Conservation (phyloP, 2,329 filamentous ascomycete species). For the Sphaerulina vaccinii region DNA sequence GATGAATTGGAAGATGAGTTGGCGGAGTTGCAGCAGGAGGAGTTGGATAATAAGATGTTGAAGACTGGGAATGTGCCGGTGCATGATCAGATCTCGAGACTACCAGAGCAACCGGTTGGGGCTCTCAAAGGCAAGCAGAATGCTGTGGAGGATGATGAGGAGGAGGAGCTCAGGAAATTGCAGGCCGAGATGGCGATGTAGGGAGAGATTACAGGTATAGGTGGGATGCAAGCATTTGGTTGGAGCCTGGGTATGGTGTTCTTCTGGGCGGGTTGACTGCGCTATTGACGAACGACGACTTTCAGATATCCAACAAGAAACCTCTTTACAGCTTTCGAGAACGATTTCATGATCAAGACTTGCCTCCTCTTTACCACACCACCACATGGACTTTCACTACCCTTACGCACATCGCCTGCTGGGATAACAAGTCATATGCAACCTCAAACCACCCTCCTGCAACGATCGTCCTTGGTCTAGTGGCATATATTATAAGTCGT, state of each 20-base stretch:
- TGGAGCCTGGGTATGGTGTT: too few relatives aligned
- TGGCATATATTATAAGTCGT: too few relatives aligned
- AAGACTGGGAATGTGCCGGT: slow-evolving; percentile 83
- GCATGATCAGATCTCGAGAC: slow-evolving; percentile 69
- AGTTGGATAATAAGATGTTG: slow-evolving; percentile 90
- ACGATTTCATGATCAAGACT: neutral
- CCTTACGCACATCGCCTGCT: too few relatives aligned
- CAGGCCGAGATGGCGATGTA: slow-evolving; percentile 98
- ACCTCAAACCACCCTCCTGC: too few relatives aligned
- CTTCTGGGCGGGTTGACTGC: too few relatives aligned
- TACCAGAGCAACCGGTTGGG: slow-evolving; percentile 72
- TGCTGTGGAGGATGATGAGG: slow-evolving; percentile 75
- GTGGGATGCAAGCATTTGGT: neutral
- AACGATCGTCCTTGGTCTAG: too few relatives aligned
- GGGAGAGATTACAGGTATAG: slow-evolving; percentile 5
- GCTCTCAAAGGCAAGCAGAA: slow-evolving; percentile 64
- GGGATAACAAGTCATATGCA: too few relatives aligned
- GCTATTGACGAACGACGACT: neutral
- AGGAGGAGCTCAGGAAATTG: slow-evolving; percentile 87
- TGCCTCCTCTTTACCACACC: too few relatives aligned
- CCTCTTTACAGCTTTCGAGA: neutral
- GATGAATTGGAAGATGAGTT: slow-evolving; percentile 82
- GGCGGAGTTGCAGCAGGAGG: slow-evolving; percentile 83
- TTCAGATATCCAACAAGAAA: neutral
- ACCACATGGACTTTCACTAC: too few relatives aligned